phyloP scores from a whole-genome alignment of 2,329 filamentous ascomycete species.

The Exophiala aquamarina region DNA sequence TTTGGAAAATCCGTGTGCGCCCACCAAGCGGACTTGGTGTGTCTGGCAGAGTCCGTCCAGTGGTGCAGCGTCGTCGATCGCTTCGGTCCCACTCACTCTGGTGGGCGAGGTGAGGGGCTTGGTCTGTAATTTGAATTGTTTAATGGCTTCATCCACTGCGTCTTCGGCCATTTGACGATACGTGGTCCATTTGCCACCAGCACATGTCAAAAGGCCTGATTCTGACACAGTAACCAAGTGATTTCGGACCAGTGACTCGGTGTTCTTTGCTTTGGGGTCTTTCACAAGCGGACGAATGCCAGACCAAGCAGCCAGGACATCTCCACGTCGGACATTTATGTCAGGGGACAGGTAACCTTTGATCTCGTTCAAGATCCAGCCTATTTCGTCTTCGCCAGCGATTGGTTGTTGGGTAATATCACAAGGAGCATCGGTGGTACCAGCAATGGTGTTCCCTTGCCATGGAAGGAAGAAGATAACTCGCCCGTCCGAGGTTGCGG shows the following conservation, averaged over 20 bases:
- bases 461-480: slow-evolving; percentile 93
- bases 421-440: slow-evolving; percentile 79
- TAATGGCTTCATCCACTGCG: slow-evolving; percentile 67
- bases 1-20: slow-evolving; percentile 84
- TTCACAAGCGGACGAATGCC: slow-evolving; percentile 84
- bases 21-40: slow-evolving; percentile 76
- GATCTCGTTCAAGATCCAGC: slow-evolving; percentile 85
- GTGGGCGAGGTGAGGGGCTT: slow-evolving; percentile 20
- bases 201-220: slow-evolving; percentile 79
- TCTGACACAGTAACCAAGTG: slow-evolving; percentile 78
- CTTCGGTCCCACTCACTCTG: slow-evolving; percentile 29
- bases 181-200: slow-evolving; percentile 90
- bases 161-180: slow-evolving; percentile 93
- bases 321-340: slow-evolving; percentile 79
- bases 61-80: slow-evolving; percentile 29
- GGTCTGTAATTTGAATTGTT: slow-evolving; percentile 25
- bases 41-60: slow-evolving; percentile 75
- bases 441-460: slow-evolving; percentile 90
- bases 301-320: slow-evolving; percentile 88
- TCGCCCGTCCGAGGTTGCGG: slow-evolving; percentile 80
- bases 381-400: slow-evolving; percentile 78
- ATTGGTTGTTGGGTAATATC: slow-evolving; percentile 71
- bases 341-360: slow-evolving; percentile 78
- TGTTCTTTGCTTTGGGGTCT: slow-evolving; percentile 81
- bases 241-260: slow-evolving; percentile 83